Percentiles rank a stretch among this genome's conserved stretches.
These are phyloP conservation scores for Tuber aestivum DNA, from an alignment of 495 filamentous ascomycete species.

Conservation along the genomic window DNA sequence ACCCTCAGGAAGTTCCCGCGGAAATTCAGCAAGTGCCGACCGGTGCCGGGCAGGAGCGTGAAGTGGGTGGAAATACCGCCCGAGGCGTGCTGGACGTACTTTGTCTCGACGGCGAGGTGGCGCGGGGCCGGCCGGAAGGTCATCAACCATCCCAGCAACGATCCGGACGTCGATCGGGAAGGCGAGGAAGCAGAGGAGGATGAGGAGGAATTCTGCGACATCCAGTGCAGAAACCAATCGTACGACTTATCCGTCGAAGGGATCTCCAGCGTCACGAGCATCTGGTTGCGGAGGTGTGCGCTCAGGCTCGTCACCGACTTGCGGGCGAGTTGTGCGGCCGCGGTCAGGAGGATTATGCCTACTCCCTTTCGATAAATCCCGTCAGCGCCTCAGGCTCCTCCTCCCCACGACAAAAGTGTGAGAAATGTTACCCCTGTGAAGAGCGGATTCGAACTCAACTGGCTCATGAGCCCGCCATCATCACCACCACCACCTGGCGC, in stretches of 20 bases:
- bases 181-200: slow-evolving; percentile 47
- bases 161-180: slow-evolving; percentile 43
- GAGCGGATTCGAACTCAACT: slow-evolving; percentile 35
- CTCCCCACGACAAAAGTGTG: background rate
- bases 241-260: slow-evolving; percentile 88
- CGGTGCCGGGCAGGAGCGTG: slow-evolving; percentile 81
- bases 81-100: slow-evolving; percentile 54
- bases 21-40: slow-evolving; percentile 78
- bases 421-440: slow-evolving; percentile 36
- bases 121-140: slow-evolving; percentile 58
- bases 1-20: slow-evolving; percentile 79
- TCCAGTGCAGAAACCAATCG: slow-evolving; percentile 89
- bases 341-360: slow-evolving; percentile 81
- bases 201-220: slow-evolving; percentile 64
- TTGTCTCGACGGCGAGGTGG: slow-evolving; percentile 64
- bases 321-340: slow-evolving; percentile 67
- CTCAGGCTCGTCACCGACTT: slow-evolving; percentile 63
- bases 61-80: slow-evolving; percentile 73
- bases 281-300: slow-evolving; percentile 66
- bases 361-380: slow-evolving; percentile 52
- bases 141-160: background rate
- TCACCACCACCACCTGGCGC: background rate
- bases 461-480: slow-evolving; percentile 19
- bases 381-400: background rate
- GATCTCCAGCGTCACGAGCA: slow-evolving; percentile 94